Evolutionary conservation across 2,329 filamentous ascomycete genomes (phyloP), one percentile per base, ranked within the genome.

Genomic region (Fusarium sp.): DNA sequence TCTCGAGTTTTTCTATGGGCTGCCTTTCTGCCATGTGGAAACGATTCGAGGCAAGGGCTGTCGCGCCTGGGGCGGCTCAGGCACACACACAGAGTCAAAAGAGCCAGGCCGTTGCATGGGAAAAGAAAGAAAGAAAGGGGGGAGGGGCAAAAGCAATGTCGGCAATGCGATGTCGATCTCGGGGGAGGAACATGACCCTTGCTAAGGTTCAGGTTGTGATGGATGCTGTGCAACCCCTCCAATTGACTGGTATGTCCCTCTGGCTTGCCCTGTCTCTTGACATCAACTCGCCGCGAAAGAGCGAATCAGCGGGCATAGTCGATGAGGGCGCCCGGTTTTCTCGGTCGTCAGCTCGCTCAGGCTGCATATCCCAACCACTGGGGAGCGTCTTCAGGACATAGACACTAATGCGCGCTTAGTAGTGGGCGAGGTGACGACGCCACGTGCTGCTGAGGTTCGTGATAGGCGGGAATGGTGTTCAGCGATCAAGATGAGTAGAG

Each of bases 111-210:
- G 46, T 61, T 56, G 55, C 42, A 64, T 42, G 53, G 62, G 31
- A 62, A 66, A 68, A 61, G 51, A 60, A 62, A 60, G 53, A 56
- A 56, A 60, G 53, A 55, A 55, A 55, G 33, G 53, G 53, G 53
- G 53, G 33, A 55, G 49, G 53, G 60, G 40, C 55, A 69, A 56
- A 64, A 64, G 49, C 61, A 64, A 64, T n/a, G 22, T 64, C 36
- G 36, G 36, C 49, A 57, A 72, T 74, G 65, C 71, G 58, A 63
- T 62, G 71, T 31, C 63, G 71, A 74, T 74, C 71, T 58, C 44
- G 44, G 44, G 53, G 59, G 36, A 56, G 53, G 57, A 67, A 51
- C 70, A 58, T 40, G 55, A 58, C 36, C 57, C 67, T 72, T 44
- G 71, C 44, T 58, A 38, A 56, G 42, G 69, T 51, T 49, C 29